Percentiles rank a stretch among this genome's conserved stretches.
These are phyloP conservation scores for Lentinula detonsa DNA, from an alignment of 768 basidiomycete genomes.

Conservation along the genomic window DNA sequence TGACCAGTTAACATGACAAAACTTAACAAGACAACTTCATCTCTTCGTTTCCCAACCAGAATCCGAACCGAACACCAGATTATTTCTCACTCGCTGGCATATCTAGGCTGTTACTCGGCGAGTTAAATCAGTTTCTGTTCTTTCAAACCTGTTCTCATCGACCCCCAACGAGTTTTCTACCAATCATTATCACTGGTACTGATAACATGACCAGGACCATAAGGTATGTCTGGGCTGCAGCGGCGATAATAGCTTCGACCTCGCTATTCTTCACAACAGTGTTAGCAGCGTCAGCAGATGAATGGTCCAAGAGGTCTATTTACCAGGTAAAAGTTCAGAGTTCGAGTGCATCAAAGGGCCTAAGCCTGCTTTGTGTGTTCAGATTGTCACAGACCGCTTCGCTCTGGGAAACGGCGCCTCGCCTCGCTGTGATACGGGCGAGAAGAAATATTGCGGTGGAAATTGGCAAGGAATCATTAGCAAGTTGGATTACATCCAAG, in stretches of 20 bases:
- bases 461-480: conserved; percentile 56
- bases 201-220: neutral
- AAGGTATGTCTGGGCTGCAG: neutral
- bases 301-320: conserved; percentile 19
- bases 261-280: neutral
- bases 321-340: conserved; percentile 17
- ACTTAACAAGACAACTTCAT: too few species aligned
- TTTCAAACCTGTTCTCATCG: too few species aligned
- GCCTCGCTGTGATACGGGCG: conserved; percentile 42
- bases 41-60: too few species aligned
- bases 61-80: too few species aligned
- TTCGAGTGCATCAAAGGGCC: too few species aligned
- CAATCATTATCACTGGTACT: too few species aligned
- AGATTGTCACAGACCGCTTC: conserved; percentile 65
- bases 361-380: neutral
- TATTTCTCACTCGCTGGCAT: too few species aligned
- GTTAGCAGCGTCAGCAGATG: conserved; percentile 5
- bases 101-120: too few species aligned
- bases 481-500: conserved; percentile 71
- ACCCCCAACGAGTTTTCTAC: too few species aligned
- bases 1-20: too few species aligned
- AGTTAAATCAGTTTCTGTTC: too few species aligned
- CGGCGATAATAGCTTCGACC: neutral
- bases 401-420: conserved; percentile 43
- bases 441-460: conserved; percentile 64